Conservation (phyloP, 1,284 basidiomycete genomes). For the Takashimella tepidaria region DNA sequence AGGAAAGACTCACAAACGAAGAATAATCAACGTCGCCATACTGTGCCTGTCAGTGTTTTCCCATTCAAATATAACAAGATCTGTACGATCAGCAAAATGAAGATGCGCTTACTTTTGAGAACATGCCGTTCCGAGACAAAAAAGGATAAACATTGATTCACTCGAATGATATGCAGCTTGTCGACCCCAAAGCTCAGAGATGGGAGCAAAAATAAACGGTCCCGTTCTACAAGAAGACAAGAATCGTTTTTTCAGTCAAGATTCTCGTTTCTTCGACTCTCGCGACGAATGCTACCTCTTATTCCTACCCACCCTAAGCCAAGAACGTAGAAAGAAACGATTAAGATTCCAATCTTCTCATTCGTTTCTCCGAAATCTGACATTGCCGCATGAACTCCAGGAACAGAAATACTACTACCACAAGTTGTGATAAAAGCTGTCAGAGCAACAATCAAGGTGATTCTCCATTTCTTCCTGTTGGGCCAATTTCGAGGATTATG, state of each 20-base stretch:
- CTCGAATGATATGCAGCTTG: conserved; percentile 44
- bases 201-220: conserved; percentile 50
- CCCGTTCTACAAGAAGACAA: conserved; percentile 32
- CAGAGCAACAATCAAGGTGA: conserved; percentile 31
- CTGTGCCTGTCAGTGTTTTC: conserved; percentile 22
- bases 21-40: conserved; percentile 33
- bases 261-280: too few species aligned
- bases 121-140: conserved; percentile 37
- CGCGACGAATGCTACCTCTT: too few species aligned
- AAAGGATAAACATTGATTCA: conserved; percentile 36
- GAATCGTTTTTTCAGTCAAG: too few species aligned
- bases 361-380: conserved; percentile 33
- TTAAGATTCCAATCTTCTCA: conserved; percentile 37
- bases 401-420: conserved; percentile 42
- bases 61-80: too few species aligned
- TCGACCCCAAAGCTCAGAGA: conserved; percentile 49
- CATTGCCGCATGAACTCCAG: conserved; percentile 32
- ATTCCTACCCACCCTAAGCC: conserved; percentile 41
- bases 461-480: conserved; percentile 25
- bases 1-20: conserved; percentile 39
- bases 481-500: conserved; percentile 42
- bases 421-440: conserved; percentile 44
- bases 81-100: neutral
- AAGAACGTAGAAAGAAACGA: conserved; percentile 40
- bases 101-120: conserved; percentile 35